Conservation (phyloP, 345 rosid species). For the Salix suchowensis region DNA sequence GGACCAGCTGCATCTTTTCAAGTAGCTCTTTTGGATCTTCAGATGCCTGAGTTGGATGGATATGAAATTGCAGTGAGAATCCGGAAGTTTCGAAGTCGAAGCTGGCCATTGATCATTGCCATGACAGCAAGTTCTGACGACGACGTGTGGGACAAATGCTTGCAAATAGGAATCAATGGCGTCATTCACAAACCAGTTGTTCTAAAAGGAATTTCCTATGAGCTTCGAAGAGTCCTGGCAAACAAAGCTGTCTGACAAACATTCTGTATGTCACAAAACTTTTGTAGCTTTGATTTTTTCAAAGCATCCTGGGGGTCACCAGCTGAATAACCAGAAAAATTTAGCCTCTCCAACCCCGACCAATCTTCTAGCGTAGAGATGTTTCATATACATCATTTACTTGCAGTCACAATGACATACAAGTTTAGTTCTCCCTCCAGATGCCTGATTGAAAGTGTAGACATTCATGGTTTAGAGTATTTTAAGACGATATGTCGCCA, state of each 20-base stretch:
- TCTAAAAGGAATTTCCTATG: slow-evolving; percentile 58
- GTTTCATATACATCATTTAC: slow-evolving; percentile 24
- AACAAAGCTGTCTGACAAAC: slow-evolving; percentile 32
- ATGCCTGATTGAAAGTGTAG: no score
- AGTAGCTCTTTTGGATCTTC: slow-evolving; percentile 73
- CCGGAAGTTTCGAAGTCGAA: slow-evolving; percentile 50
- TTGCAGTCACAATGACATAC: slow-evolving; percentile 30
- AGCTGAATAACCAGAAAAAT: not conserved
- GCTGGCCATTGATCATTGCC: slow-evolving; percentile 68
- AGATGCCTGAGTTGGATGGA: slow-evolving; percentile 71
- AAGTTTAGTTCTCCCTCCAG: slow-evolving; percentile 15
- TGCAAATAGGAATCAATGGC: slow-evolving; percentile 71
- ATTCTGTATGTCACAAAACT: not conserved
- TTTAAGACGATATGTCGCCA: no score
- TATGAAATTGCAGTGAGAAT: slow-evolving; percentile 78
- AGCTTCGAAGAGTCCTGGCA: slow-evolving; percentile 66
- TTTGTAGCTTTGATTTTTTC: not conserved
- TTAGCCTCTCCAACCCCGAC: not conserved
- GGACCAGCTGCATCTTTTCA: slow-evolving; percentile 49
- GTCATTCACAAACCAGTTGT: slow-evolving; percentile 68
- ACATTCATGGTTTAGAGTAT: no score
- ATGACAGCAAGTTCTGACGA: slow-evolving; percentile 55
- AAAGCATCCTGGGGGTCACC: not conserved
- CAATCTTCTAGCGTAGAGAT: slow-evolving; percentile 23
- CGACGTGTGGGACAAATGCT: slow-evolving; percentile 58